These are phyloP conservation scores for Sclerotinia borealis DNA, from an alignment of 2,329 filamentous ascomycete species.

Conservation along the genomic window DNA sequence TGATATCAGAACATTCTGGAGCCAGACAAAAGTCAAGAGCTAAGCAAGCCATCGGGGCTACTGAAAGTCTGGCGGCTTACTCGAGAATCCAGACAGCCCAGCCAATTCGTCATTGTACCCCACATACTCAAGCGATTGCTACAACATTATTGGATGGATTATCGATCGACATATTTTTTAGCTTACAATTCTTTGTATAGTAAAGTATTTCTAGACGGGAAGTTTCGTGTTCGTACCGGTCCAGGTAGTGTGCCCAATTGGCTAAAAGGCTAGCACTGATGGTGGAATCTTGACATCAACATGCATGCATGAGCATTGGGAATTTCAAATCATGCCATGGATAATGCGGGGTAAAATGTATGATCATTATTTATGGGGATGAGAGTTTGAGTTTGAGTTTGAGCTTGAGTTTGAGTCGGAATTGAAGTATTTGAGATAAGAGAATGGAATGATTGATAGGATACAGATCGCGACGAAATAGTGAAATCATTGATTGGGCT, in stretches of 20 bases:
- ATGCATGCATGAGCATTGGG: neutral
- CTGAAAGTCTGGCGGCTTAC: neutral
- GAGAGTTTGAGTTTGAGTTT: neutral
- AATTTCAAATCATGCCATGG: neutral
- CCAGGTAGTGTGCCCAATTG: neutral
- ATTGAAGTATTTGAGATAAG: no score
- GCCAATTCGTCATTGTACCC: neutral
- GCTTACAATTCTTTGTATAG: no score
- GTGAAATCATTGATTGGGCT: neutral
- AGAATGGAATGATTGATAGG: neutral
- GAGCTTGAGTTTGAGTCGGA: neutral
- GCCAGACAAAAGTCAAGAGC: neutral
- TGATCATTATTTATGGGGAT: neutral
- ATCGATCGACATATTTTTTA: no score
- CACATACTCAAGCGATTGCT: neutral
- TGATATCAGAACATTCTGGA: neutral
- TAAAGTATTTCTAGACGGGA: no score
- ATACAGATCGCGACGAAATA: neutral
- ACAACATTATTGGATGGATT: no score
- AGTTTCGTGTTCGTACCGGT: neutral
- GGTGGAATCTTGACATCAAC: neutral
- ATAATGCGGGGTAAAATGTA: neutral
- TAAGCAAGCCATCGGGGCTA: neutral
- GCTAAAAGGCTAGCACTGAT: neutral
- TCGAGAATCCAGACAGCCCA: neutral